These are phyloP conservation scores for Aspergillus olivimuriae DNA, from an alignment of 495 filamentous ascomycete species.

Conservation along the genomic window DNA sequence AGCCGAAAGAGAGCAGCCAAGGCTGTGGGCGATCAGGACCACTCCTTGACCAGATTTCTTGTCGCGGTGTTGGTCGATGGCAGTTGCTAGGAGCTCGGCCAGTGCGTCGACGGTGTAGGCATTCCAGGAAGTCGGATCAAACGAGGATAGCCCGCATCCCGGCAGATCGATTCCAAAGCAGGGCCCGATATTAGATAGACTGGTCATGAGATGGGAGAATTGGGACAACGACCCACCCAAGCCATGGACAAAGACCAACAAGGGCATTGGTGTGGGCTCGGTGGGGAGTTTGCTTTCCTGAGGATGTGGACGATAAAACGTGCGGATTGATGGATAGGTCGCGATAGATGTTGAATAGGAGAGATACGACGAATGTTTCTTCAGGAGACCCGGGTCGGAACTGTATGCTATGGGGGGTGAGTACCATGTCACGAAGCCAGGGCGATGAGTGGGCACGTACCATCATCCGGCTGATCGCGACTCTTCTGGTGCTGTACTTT, in stretches of 20 bases:
- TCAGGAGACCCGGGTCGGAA: slow-evolving; percentile 70
- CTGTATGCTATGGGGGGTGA: slow-evolving; percentile 25
- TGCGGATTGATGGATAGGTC: slow-evolving; percentile 70
- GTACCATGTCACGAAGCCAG: slow-evolving; percentile 3
- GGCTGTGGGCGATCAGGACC: slow-evolving; percentile 78
- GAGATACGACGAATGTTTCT: slow-evolving; percentile 65
- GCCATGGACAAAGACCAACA: slow-evolving; percentile 88
- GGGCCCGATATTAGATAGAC: slow-evolving; percentile 76
- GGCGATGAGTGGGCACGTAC: slow-evolving; percentile 13
- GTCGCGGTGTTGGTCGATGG: slow-evolving; percentile 67
- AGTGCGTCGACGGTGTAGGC: slow-evolving; percentile 75
- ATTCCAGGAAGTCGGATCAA: slow-evolving; percentile 62
- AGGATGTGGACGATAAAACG: slow-evolving; percentile 77
- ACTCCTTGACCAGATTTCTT: slow-evolving; percentile 62
- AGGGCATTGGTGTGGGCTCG: slow-evolving; percentile 64
- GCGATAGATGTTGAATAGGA: slow-evolving; percentile 63
- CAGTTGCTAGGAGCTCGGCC: slow-evolving; percentile 61
- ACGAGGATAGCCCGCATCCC: slow-evolving; percentile 75
- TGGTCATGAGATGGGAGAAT: slow-evolving; percentile 75
- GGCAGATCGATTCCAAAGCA: slow-evolving; percentile 88
- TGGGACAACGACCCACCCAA: slow-evolving; percentile 85
- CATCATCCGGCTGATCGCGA: slow-evolving; percentile 26
- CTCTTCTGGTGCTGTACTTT: slow-evolving; percentile 16
- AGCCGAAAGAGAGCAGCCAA: slow-evolving; percentile 76
- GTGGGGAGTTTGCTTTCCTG: slow-evolving; percentile 71